Percentiles rank a stretch among this genome's conserved stretches.
These are phyloP conservation scores for Crassisporium funariophilum DNA, from an alignment of 768 basidiomycete species.

Conservation along the genomic window DNA sequence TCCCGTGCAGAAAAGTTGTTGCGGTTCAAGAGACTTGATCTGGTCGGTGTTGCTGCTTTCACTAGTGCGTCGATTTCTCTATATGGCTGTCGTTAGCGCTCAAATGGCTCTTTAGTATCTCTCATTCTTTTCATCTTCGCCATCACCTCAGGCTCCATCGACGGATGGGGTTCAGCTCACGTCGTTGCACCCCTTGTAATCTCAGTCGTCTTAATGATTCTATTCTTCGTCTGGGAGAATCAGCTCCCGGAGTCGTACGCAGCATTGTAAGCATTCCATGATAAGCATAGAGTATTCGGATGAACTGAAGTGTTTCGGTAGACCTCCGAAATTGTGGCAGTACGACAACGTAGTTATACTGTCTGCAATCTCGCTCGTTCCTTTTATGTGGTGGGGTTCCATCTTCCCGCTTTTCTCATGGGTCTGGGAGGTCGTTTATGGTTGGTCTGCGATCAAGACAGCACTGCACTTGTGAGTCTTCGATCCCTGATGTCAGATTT, in stretches of 20 bases:
- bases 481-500: conserved; percentile 4
- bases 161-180: conserved; percentile 48
- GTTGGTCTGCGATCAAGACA: conserved; percentile 42
- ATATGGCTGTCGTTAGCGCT: not conserved
- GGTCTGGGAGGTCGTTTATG: conserved; percentile 43
- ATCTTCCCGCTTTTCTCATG: conserved; percentile 36
- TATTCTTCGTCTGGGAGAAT: conserved; percentile 57
- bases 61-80: conserved; percentile 28
- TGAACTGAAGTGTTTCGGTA: too few species aligned
- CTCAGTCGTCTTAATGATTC: conserved; percentile 38
- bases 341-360: conserved; percentile 44
- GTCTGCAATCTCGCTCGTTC: conserved; percentile 36
- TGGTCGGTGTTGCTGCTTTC: conserved; percentile 39
- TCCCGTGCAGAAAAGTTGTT: not conserved
- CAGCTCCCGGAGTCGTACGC: conserved; percentile 40
- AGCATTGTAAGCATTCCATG: conserved; percentile 35
- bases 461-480: conserved; percentile 41
- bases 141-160: conserved; percentile 47
- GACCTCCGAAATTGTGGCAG: conserved; percentile 46
- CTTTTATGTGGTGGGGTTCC: conserved; percentile 40
- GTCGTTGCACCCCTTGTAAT: conserved; percentile 50
- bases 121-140: conserved; percentile 44
- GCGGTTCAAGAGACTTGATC: conserved; percentile 34
- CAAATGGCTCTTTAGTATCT: conserved; percentile 24
- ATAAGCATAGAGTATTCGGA: not conserved